A percentile compares a stretch with the other conserved stretches of the same genome.
These are phyloP conservation scores for Pisolithus marmoratus DNA, from an alignment of 768 basidiomycete genomes.

Conservation along the genomic window DNA sequence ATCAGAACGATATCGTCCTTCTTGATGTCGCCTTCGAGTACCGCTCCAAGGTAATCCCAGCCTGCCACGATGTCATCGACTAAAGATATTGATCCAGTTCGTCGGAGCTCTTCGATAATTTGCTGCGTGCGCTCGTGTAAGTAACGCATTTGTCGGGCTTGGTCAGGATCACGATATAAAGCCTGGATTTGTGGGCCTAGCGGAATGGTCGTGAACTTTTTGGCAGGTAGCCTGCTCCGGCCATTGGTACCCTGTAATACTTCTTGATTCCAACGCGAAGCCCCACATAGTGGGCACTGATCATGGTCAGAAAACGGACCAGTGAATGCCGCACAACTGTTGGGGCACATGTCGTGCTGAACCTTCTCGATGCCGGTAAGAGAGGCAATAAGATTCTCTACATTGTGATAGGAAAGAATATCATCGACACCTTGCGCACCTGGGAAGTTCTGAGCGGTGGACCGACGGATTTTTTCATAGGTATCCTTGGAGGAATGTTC, in stretches of 20 bases:
- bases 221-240: no score
- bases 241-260: no score
- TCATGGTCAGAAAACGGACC: slow-evolving; percentile 11
- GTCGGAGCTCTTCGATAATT: slow-evolving; percentile 2
- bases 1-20: no score
- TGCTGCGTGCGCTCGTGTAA: neutral
- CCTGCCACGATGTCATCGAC: slow-evolving; percentile 6
- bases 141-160: neutral
- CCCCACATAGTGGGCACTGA: no score
- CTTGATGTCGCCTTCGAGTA: neutral
- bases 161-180: no score
- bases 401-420: slow-evolving; percentile 10
- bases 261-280: no score
- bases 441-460: no score
- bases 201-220: no score
- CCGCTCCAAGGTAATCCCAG: slow-evolving; percentile 1
- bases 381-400: no score
- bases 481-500: slow-evolving; percentile 4
- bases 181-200: slow-evolving; percentile 26
- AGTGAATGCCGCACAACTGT: slow-evolving; percentile 21
- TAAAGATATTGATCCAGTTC: no score
- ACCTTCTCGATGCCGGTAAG: slow-evolving; percentile 1
- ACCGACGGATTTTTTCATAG: slow-evolving; percentile 1
- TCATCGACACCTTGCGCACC: slow-evolving; percentile 5
- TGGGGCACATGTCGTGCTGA: slow-evolving; percentile 7